Base-by-base conservation (phyloP, 305 asterid species). In the Solanum hybrid region DNA sequence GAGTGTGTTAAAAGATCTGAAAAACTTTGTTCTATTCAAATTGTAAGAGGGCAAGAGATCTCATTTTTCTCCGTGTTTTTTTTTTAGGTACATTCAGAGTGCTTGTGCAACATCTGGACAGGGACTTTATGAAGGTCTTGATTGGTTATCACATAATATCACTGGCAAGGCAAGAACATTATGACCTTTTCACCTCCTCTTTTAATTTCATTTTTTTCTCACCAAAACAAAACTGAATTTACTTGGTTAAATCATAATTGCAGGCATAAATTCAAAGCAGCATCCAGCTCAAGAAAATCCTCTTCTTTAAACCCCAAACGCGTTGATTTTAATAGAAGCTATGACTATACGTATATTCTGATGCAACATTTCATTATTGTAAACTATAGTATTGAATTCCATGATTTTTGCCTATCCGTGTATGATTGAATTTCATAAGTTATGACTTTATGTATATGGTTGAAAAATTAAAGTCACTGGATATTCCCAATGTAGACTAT, bases 121-220 rank as follows among this genome's bases (percentile, higher is more conserved):
- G 82, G 95, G 95, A 90, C 94, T 94, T 66, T 91, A 92, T 84
- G 95, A 94, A 93, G 95, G 94, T 64, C 93, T 93, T 73, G 93
- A 93, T 88, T 94, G 95, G 94, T 85, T 94, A 78, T 92, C 93
- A 51, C 89, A 72, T 90, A 91, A 91, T 89, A 91, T 93, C 40
- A 84, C 93, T 24, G 81, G 77, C 87, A 92, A 92, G 94, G 93
- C 69, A 89, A 92, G 42, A 73, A 56, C 10, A 64, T 17, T 37
- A 86, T 22, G 29, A 51, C 71, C 22, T 81, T 31, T 27, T 88
- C 27, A 81, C 80, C 56, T 29, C 37, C 60, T 42, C 37, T 15
- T 45, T 56, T 60, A 60, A 60, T 60, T 60, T 60, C 71, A 7
- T 60, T 60, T 60, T 60, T 60, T 56, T n/a, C n/a, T 31, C 35